Evolutionary conservation across 2,329 filamentous ascomycete genomes (phyloP).

Genomic region (Cercospora zeina): DNA sequence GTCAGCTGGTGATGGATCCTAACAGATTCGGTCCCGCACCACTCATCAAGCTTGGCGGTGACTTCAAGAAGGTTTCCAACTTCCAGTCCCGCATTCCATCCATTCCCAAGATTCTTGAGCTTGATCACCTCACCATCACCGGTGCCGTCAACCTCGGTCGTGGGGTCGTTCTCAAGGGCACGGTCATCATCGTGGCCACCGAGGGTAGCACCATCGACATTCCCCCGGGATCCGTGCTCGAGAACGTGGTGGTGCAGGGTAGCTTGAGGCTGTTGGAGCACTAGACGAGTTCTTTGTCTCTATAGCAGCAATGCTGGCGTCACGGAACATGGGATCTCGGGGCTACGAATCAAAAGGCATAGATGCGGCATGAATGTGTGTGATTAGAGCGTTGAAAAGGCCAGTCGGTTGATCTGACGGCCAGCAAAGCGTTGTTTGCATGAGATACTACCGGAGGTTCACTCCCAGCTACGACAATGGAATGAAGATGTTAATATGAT

Average conservation of each 20-base stretch:
- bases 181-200: constrained; percentile 97
- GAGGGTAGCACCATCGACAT: constrained; percentile 98
- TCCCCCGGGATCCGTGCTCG: constrained; percentile 90
- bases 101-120: constrained; percentile 87
- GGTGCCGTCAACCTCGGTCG: constrained; percentile 95
- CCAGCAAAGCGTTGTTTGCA: constrained; percentile 13
- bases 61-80: constrained; percentile 99
- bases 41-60: constrained; percentile 95
- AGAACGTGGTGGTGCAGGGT: constrained; percentile 98
- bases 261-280: constrained; percentile 76
- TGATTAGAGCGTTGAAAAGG: constrained; percentile 17
- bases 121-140: constrained; percentile 95
- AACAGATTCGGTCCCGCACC: constrained; percentile 95
- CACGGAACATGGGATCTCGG: constrained; percentile 10
- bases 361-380: constrained; percentile 16
- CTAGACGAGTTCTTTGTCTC: constrained; percentile 43
- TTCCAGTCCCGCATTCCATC: constrained; percentile 85
- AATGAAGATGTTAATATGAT: constrained; percentile 18
- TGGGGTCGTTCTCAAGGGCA: constrained; percentile 94
- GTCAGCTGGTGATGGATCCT: constrained; percentile 94
- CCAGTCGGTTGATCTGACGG: constrained; percentile 19
- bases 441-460: constrained; percentile 18
- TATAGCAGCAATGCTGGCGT: constrained; percentile 9
- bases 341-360: constrained; percentile 11
- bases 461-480: constrained; percentile 15